These are phyloP conservation scores for Nakazawaea siamensis DNA, from an alignment of 805 yeast species.

Conservation along the genomic window DNA sequence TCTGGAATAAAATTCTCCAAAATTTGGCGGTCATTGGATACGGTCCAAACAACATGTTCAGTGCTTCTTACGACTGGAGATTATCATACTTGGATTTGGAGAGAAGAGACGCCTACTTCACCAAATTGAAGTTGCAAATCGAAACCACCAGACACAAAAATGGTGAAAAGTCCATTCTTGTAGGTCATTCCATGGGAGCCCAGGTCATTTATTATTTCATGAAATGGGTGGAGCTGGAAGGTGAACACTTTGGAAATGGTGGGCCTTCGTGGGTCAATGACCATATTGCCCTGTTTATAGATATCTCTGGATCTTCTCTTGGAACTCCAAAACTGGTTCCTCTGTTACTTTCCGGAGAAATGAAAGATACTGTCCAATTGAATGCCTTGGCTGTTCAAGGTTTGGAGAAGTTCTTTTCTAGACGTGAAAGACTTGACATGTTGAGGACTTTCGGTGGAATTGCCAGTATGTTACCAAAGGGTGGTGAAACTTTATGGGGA, in stretches of 20 bases:
- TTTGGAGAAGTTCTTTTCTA: constrained; percentile 84
- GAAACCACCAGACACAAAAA: constrained; percentile 47
- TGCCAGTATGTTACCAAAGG: constrained; percentile 94
- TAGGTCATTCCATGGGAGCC: constrained; percentile 96
- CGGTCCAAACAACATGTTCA: constrained; percentile 81
- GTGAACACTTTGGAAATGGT: constrained; percentile 80
- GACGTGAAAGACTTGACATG: constrained; percentile 83
- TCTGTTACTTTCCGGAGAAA: constrained; percentile 92
- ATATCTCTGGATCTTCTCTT: constrained; percentile 80
- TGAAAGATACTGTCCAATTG: constrained; percentile 94
- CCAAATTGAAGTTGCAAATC: constrained; percentile 63
- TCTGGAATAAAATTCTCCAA: constrained; percentile 94
- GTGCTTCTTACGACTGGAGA: constrained; percentile 97
- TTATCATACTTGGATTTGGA: constrained; percentile 85
- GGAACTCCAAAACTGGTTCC: constrained; percentile 95
- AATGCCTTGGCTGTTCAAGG: constrained; percentile 92
- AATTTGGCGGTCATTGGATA: constrained; percentile 92
- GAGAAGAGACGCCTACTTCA: constrained; percentile 76
- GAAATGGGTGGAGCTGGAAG: constrained; percentile 95
- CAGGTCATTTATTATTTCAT: constrained; percentile 82
- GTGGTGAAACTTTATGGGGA: constrained; percentile 92
- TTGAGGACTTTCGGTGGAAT: constrained; percentile 87
- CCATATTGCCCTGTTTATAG: constrained; percentile 71
- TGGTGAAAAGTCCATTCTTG: constrained; percentile 64
- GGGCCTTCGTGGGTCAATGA: constrained; percentile 84